Conservation (phyloP, 2,329 filamentous ascomycete species). For the Penicillium oxalicum region DNA sequence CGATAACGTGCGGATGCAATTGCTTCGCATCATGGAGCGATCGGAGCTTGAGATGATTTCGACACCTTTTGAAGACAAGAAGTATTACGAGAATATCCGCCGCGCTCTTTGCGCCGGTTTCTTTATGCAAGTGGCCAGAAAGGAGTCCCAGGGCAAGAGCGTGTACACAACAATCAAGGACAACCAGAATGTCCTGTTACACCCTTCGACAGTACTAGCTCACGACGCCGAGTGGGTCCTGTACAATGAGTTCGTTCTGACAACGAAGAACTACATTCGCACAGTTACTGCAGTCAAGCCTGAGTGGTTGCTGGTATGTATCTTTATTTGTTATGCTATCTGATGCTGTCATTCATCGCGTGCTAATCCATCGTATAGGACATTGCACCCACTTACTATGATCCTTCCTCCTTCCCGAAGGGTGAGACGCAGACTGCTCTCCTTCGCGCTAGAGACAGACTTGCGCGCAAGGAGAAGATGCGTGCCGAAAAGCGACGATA, state of each 20-base stretch:
- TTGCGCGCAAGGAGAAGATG: constrained; percentile 50
- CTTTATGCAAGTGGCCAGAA: constrained; percentile 99
- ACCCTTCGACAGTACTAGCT: constrained; percentile 83
- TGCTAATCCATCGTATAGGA: constrained; percentile 51
- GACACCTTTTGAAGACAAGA: constrained; percentile 87
- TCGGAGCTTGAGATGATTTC: constrained; percentile 78
- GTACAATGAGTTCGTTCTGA: constrained; percentile 97
- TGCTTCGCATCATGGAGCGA: constrained; percentile 95
- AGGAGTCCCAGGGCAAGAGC: constrained; percentile 72
- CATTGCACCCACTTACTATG: constrained; percentile 89
- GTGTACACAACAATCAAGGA: constrained; percentile 95
- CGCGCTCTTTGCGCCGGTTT: constrained; percentile 88
- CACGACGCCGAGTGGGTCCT: constrained; percentile 94
- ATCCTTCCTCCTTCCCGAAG: constrained; percentile 72
- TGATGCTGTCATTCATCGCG: constrained; percentile 12
- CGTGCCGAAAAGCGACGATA: constrained; percentile 35
- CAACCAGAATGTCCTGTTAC: constrained; percentile 84
- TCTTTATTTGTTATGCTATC: constrained; percentile 5
- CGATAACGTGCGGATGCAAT: constrained; percentile 86
- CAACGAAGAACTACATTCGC: constrained; percentile 95
- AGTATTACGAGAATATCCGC: constrained; percentile 97
- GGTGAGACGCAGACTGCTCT: constrained; percentile 73
- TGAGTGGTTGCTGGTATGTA: constrained; percentile 82
- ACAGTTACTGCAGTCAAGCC: constrained; percentile 87
- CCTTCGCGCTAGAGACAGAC: constrained; percentile 49